These are phyloP conservation scores for Chlamydomonas applanata DNA, from an alignment of 139 green algal genomes.

Conservation along the genomic window DNA sequence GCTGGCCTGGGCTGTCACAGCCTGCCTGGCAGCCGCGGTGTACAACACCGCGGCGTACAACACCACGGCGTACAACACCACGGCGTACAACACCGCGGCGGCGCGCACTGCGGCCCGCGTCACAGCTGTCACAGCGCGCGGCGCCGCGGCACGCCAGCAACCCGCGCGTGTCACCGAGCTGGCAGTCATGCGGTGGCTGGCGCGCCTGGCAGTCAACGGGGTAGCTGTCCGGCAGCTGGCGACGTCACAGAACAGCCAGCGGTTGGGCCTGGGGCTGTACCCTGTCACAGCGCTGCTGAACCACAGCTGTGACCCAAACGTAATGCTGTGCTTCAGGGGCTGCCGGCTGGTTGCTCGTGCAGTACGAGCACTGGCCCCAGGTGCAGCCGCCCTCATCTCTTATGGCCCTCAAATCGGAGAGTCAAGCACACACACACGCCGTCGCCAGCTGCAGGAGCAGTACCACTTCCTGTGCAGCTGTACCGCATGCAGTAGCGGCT, in stretches of 20 bases:
- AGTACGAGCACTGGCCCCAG: neutral
- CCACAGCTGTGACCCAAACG: slow-evolving; percentile 19
- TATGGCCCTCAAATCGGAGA: slow-evolving; percentile 30
- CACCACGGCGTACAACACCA: neutral
- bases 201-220: slow-evolving; percentile 20
- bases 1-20: neutral
- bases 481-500: too few relatives aligned
- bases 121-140: neutral
- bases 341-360: slow-evolving; percentile 9
- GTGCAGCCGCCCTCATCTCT: neutral
- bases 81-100: neutral
- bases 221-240: slow-evolving; percentile 13
- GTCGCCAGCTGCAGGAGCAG: neutral
- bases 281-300: slow-evolving; percentile 5
- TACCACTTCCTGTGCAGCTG: too few relatives aligned
- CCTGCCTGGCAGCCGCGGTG: neutral
- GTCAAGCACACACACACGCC: neutral
- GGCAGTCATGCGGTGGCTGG: slow-evolving; percentile 9
- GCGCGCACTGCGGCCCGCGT: neutral
- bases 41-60: neutral
- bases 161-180: neutral
- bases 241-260: neutral
- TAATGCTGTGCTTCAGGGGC: slow-evolving; percentile 15
- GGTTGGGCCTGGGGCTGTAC: slow-evolving; percentile 13
- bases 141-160: neutral